Evolutionary conservation across 2,329 filamentous ascomycete species (phyloP), one percentile per base, ranked within the genome.

Genomic region (Penicillium italicum): DNA sequence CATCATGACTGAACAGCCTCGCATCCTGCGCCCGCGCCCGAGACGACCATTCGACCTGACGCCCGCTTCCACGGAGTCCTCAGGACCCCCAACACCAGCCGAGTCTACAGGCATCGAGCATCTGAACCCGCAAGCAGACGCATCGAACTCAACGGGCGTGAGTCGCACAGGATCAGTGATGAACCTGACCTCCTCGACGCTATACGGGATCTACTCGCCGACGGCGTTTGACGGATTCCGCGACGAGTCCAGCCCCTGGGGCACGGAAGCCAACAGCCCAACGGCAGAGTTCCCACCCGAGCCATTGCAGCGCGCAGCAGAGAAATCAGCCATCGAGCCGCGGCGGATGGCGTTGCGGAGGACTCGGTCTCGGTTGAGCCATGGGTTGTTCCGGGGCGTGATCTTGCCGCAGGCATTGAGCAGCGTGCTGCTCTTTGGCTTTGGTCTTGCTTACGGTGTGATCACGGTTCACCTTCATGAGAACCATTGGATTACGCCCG

Each of bases 141-240:
- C 61, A 33, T 70, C 65, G 60, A 72, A 62, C 75, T 66, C 63
- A 12, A 58, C 62, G 18, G 81, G 62, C 49, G 78, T 85, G 62
- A 87, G 83, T 68, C 85, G 90, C 56, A 89, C 87, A 24, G 85
- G 88, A 62, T 96, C 91, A 10, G 83, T 91, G 55, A 79, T 91
- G 68, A 96, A 97, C 70, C 81, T 99, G 57, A 96, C 91, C 4
- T 87, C 89, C 10, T 92, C 91, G 2, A 96, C 94, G 0, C 82
- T 99, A 5, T 89, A 88, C 64, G 93, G 94, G 52, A 99, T 99
- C 67, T 99, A 96, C 78, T 86, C 86, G 11, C 85, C 85, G 7
- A 83, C 84, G 0, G 80, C 82, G 31, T 82, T 82, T 55, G 78
- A 82, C 42, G 74, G 60, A 75, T 81, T 62, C 72, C 78, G 66